Evolutionary conservation across 345 rosid genomes (phyloP).

Genomic region (Rhodamnia argentea): DNA sequence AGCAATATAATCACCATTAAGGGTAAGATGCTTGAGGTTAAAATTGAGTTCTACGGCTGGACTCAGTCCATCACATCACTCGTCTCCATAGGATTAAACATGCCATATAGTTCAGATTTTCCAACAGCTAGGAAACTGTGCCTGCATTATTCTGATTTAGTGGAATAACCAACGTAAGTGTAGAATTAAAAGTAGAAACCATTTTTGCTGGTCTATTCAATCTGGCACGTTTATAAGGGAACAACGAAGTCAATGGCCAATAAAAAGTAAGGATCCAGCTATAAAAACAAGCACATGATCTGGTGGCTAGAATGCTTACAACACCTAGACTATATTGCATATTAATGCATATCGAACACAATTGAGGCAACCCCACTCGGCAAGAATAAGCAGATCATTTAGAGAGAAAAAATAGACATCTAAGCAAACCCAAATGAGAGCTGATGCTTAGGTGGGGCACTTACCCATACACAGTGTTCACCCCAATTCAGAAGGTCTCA

Average conservation of each 20-base stretch:
- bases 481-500: slow-evolving; percentile 10
- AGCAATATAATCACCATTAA: slow-evolving; percentile 84
- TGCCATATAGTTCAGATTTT: slow-evolving; percentile 90
- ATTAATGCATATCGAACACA: not conserved
- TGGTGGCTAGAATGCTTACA: not conserved
- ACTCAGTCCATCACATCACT: slow-evolving; percentile 64
- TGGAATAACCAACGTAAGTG: not conserved
- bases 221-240: not conserved
- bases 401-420: not conserved
- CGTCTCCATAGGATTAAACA: slow-evolving; percentile 90
- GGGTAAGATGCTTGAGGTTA: slow-evolving; percentile 86
- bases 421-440: not conserved
- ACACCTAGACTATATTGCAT: not conserved
- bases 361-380: not conserved
- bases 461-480: not conserved
- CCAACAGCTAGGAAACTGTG: slow-evolving; percentile 94
- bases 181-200: not conserved
- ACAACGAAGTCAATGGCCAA: not conserved
- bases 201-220: not conserved
- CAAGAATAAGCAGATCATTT: not conserved
- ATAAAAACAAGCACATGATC: not conserved
- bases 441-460: not conserved
- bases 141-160: slow-evolving; percentile 27
- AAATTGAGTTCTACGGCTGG: slow-evolving; percentile 89
- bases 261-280: not conserved